phyloP scores from a whole-genome alignment of 495 filamentous ascomycete genomes.

The Pyrenula aspistea region DNA sequence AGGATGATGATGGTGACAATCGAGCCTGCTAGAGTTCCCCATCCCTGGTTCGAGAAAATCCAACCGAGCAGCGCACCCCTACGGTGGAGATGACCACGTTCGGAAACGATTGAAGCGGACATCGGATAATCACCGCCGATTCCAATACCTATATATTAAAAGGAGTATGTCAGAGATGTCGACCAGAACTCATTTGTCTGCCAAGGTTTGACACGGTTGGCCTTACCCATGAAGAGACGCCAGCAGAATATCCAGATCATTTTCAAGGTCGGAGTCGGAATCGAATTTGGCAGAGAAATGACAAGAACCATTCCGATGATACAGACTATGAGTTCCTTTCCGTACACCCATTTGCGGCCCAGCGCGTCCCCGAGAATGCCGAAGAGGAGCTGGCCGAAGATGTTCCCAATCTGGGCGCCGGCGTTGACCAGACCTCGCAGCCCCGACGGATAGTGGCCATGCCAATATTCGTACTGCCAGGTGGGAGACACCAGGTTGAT shows the following conservation, averaged over 20 bases:
- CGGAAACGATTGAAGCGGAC: no score
- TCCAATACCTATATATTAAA: no score
- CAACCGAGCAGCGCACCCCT: no score
- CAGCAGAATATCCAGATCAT: conserved; percentile 5
- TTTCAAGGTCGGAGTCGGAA: conserved; percentile 4
- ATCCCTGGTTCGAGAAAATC: no score
- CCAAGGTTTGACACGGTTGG: no score
- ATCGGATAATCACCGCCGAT: no score
- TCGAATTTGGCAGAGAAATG: conserved; percentile 5
- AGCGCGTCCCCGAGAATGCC: conserved; percentile 59
- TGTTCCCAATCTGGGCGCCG: conserved; percentile 63
- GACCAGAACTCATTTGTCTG: no score
- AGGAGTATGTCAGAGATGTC: no score
- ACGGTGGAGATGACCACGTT: no score
- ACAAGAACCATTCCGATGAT: conserved; percentile 47
- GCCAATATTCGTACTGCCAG: conserved; percentile 49
- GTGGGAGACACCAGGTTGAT: conserved; percentile 50
- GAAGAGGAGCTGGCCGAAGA: conserved; percentile 62
- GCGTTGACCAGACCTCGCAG: no score
- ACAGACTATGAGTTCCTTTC: conserved; percentile 65
- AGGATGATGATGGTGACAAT: no score
- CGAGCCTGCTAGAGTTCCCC: no score
- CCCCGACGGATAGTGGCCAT: conserved; percentile 27
- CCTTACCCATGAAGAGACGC: conserved; percentile 5
- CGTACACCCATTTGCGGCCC: conserved; percentile 64